Conservation (phyloP, 768 basidiomycete genomes). For the Cyathus striatus region DNA sequence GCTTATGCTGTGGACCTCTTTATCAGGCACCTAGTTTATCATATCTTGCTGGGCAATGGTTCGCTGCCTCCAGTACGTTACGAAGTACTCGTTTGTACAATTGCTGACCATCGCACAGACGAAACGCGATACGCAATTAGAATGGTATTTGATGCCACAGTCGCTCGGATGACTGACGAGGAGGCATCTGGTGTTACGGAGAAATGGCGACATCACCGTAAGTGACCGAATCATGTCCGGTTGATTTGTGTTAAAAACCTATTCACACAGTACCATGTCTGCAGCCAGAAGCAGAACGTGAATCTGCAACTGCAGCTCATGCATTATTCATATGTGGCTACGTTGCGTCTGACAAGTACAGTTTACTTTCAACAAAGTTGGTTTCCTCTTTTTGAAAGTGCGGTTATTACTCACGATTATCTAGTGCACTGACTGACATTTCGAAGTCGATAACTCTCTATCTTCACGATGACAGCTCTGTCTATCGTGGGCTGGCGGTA, state of each 20-base stretch:
- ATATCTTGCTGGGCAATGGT: conserved; percentile 71
- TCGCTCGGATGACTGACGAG: conserved; percentile 63
- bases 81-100: too few species aligned
- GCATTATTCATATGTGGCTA: conserved; percentile 81
- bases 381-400: conserved; percentile 6
- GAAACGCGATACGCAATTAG: conserved; percentile 78
- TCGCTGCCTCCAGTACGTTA: conserved; percentile 63
- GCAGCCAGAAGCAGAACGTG: conserved; percentile 55
- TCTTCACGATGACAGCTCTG: conserved; percentile 67
- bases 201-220: conserved; percentile 62
- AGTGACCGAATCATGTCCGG: conserved; percentile 11
- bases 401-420: background rate
- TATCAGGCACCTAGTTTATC: conserved; percentile 70
- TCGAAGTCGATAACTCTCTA: conserved; percentile 78
- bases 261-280: conserved; percentile 48
- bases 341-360: conserved; percentile 77
- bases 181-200: conserved; percentile 57
- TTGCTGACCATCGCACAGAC: too few species aligned
- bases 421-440: conserved; percentile 75
- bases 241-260: background rate
- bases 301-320: conserved; percentile 54
- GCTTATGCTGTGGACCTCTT: conserved; percentile 48
- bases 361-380: conserved; percentile 68
- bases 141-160: conserved; percentile 70
- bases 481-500: conserved; percentile 69